Base-by-base conservation (phyloP, 2,329 filamentous ascomycete species). In the Trichoderma endophyticum region DNA sequence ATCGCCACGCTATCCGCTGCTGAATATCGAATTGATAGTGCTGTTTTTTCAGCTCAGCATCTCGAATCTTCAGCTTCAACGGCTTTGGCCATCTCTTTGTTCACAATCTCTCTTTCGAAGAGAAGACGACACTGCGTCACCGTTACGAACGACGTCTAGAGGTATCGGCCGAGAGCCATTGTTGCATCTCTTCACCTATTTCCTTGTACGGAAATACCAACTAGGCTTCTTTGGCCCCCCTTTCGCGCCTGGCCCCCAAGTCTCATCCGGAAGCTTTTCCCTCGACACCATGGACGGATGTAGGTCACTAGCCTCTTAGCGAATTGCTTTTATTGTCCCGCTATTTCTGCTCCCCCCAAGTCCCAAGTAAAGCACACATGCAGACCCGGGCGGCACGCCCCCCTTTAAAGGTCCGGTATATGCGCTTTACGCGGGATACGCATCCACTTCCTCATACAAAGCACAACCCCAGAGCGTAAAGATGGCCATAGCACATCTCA, bases 201-300 rank as follows among this genome's bases (percentile, higher is more conserved):
- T 51, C 48, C 61, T 54, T 64, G 48, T 70, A 56, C 60, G 68
- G 60, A 39, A 57, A 39, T 60, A 34, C 43, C 24, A 51, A 12
- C 57, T 34, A 54, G 57, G 57, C 66, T 54, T 61, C 66, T 62
- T 62, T 43, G 15, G 54, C 32, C 51, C 54, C 57, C 56, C 30
- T 59, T 69, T 61, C 21, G 66, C 66, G 56, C 39, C 56, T 69
- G 66, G 64, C 64, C 51, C 48, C 66, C 66, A 61, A 61, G 39
- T 61, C 39, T 62, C 39, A 18, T 43, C 57, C 26, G 39, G 66
- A 43, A 62, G 21, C 66, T 70, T 62, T 57, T 32, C 28, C 21
- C 24, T 26, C n/a, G 24, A 70, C 43, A 61, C 36, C 32, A 78
- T 78, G 77, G 77, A 78, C 71, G 77, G 77, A 75, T 73, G 77